Conservation (phyloP, 2,329 filamentous ascomycete genomes). For the Pseudogymnoascus sp. region DNA sequence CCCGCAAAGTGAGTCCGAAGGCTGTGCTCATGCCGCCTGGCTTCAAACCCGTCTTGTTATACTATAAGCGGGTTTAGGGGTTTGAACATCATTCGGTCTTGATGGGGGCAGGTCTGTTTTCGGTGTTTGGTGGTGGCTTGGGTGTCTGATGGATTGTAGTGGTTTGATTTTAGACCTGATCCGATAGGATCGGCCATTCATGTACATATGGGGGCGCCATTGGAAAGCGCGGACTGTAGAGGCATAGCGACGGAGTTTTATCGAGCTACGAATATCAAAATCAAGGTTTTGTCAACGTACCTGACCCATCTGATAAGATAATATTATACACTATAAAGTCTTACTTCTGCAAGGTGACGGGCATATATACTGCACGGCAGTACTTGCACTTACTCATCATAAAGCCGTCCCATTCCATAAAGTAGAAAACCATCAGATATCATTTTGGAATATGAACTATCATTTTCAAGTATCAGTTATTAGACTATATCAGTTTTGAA, state of each 20-base stretch:
- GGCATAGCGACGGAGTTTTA: conserved; percentile 1
- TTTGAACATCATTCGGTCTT: neutral
- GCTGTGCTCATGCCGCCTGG: neutral
- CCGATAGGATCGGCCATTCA: neutral
- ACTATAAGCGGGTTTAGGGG: neutral
- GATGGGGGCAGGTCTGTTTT: neutral
- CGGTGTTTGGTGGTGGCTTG: neutral
- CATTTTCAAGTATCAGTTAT: neutral
- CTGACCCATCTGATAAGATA: conserved; percentile 6
- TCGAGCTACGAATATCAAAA: neutral
- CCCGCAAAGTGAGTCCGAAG: neutral
- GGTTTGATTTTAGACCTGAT: neutral
- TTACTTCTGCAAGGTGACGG: neutral
- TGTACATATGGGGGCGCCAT: neutral
- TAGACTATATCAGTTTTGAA: neutral
- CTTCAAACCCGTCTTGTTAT: conserved; percentile 3
- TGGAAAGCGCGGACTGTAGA: neutral
- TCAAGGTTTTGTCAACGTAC: neutral
- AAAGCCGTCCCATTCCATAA: neutral
- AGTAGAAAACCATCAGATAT: neutral
- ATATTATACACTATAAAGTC: neutral
- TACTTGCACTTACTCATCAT: neutral
- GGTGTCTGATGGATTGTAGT: neutral
- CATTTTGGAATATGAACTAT: neutral
- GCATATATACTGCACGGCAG: neutral